Evolutionary conservation across 2,329 filamentous ascomycete species (phyloP).

Genomic region (Mycosphaerella sp.): DNA sequence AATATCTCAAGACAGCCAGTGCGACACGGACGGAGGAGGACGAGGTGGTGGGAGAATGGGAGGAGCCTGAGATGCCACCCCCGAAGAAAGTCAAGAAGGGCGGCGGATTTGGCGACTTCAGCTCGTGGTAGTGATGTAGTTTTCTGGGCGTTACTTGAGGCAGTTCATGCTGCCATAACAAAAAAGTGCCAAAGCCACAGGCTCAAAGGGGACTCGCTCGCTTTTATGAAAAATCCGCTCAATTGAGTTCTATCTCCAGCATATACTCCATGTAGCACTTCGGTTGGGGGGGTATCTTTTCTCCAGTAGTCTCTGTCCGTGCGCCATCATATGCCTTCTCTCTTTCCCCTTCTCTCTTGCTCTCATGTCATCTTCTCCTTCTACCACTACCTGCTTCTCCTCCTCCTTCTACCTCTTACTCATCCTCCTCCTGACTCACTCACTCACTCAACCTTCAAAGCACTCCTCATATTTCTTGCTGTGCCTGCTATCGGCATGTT

Average conservation of each 20-base stretch:
- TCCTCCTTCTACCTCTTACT: too few relatives aligned
- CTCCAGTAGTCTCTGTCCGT: too few relatives aligned
- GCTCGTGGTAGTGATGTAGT: conserved; percentile 59
- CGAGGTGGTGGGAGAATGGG: conserved; percentile 55
- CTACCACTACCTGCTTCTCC: too few relatives aligned
- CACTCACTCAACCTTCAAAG: conserved; percentile 42
- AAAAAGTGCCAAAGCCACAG: neutral
- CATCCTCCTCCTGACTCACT: neutral
- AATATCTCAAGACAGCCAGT: conserved; percentile 64
- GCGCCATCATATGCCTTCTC: too few relatives aligned
- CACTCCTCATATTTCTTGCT: conserved; percentile 64
- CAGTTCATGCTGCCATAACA: neutral
- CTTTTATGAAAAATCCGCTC: neutral
- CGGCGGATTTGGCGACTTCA: conserved; percentile 85
- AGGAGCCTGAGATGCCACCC: conserved; percentile 59
- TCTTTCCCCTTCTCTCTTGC: too few relatives aligned
- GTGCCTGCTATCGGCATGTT: conserved; percentile 72
- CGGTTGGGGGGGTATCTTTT: too few relatives aligned
- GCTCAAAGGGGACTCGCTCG: too few relatives aligned
- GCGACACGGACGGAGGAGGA: conserved; percentile 42
- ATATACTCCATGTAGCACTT: too few relatives aligned
- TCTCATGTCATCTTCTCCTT: too few relatives aligned
- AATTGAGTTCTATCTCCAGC: neutral
- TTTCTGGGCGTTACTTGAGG: neutral
- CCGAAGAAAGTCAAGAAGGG: conserved; percentile 66